Evolutionary conservation across 441 rosid genomes (phyloP).

Genomic region (Populus trichocarpa): DNA sequence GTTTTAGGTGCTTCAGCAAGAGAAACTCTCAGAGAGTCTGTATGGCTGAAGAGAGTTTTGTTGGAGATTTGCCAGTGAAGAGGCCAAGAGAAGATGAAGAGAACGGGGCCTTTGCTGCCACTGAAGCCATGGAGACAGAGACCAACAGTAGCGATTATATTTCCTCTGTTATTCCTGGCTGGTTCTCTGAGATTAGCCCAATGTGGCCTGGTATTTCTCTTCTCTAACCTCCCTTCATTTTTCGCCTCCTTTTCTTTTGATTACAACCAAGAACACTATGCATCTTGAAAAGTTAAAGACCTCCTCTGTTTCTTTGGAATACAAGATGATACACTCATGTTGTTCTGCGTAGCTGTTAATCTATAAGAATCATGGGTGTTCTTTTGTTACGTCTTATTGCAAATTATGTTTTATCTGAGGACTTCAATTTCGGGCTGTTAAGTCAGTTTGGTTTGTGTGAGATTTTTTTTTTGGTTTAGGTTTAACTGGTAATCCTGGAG

Average conservation of each 20-base stretch:
- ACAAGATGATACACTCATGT: background rate
- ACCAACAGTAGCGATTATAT: conserved; percentile 33
- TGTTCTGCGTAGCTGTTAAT: background rate
- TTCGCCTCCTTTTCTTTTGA: background rate
- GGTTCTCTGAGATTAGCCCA: conserved; percentile 99
- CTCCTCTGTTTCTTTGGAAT: background rate
- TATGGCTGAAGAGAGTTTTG: conserved; percentile 48
- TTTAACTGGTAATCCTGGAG: background rate
- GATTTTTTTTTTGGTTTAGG: background rate
- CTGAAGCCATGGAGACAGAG: conserved; percentile 51
- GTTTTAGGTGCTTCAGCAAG: background rate
- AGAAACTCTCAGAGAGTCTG: background rate
- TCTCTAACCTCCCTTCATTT: background rate
- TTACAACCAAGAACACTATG: background rate
- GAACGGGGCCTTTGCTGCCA: conserved; percentile 32
- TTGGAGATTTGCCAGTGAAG: conserved; percentile 55
- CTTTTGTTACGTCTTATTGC: no score
- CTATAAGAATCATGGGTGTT: background rate
- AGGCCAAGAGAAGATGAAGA: conserved; percentile 67
- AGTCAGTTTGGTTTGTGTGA: no score
- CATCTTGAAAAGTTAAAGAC: background rate
- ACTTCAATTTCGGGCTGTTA: no score
- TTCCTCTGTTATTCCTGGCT: conserved; percentile 83
- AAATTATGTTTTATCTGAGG: no score
- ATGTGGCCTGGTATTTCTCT: conserved; percentile 90